Conservation (phyloP, 495 filamentous ascomycete genomes). For the Trichoderma erinaceum region DNA sequence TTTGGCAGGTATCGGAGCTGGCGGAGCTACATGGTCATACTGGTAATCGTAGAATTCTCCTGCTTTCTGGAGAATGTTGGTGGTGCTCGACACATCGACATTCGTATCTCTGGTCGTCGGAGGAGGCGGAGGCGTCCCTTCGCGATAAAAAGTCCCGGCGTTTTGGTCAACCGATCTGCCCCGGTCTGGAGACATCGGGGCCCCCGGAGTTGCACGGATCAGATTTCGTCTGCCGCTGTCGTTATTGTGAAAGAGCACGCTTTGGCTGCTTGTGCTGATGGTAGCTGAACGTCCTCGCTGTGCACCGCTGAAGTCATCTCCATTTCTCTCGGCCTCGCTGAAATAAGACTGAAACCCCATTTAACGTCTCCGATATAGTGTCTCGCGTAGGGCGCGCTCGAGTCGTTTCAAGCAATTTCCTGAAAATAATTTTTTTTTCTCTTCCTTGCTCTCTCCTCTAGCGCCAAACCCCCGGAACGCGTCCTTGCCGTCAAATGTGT, state of each 20-base stretch:
- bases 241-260: not conserved
- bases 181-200: not conserved
- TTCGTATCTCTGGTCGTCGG: conserved; percentile 18
- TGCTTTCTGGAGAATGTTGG: conserved; percentile 1
- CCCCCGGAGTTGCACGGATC: not conserved
- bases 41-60: conserved; percentile 17
- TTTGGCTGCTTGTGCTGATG: not conserved
- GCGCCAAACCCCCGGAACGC: not conserved
- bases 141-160: conserved; percentile 31
- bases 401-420: not conserved
- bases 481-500: not conserved
- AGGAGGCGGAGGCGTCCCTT: conserved; percentile 29
- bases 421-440: not conserved
- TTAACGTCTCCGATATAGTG: not conserved
- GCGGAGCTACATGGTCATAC: conserved; percentile 10
- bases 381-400: not conserved
- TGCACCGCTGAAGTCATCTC: not conserved
- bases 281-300: not conserved
- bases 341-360: not conserved
- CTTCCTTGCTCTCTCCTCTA: not conserved
- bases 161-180: conserved; percentile 10
- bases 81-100: conserved; percentile 20
- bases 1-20: conserved; percentile 7
- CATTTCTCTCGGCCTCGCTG: not conserved
- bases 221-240: not conserved